A percentile compares a stretch with the other conserved stretches of the same genome.
These are phyloP conservation scores for Triticum monococcum DNA, from an alignment of 176 grass and related monocot species.

Conservation along the genomic window DNA sequence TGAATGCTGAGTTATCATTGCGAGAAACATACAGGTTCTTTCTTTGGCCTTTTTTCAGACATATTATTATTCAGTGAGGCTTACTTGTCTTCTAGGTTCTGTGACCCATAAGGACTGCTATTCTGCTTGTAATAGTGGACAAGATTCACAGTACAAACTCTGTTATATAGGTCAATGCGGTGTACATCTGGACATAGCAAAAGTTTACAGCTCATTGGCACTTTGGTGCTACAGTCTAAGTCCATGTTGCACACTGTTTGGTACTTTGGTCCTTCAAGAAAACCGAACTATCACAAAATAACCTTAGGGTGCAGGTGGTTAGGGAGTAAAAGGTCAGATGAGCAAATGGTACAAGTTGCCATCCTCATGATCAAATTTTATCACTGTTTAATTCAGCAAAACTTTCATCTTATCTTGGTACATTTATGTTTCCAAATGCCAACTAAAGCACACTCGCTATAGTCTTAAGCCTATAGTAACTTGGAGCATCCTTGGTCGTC, in stretches of 20 bases:
- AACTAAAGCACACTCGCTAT: not conserved
- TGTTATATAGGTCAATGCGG: not conserved
- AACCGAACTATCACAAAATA: not conserved
- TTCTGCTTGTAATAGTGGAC: not conserved
- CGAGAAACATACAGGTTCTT: not conserved
- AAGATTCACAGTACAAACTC: not conserved
- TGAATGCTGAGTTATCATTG: not conserved
- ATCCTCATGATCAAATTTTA: not conserved
- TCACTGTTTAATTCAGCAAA: not conserved
- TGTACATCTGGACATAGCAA: not conserved
- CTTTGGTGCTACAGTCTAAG: not conserved
- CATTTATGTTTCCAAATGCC: not conserved
- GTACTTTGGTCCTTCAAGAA: not conserved
- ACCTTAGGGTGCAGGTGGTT: not conserved
- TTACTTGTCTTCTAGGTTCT: not conserved
- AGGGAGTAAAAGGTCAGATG: too few species aligned
- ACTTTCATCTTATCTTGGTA: not conserved
- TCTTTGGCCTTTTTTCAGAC: not conserved
- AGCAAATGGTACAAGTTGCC: too few species aligned
- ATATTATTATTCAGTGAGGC: not conserved
- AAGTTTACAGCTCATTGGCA: not conserved
- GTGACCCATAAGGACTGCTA: not conserved
- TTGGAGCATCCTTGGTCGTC: too few species aligned
- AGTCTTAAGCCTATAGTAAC: too few species aligned
- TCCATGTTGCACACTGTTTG: not conserved